Evolutionary conservation across 352 stramenopile genomes (phyloP), one percentile per base, ranked within the genome.

Genomic region (Blastocystis sp.): DNA sequence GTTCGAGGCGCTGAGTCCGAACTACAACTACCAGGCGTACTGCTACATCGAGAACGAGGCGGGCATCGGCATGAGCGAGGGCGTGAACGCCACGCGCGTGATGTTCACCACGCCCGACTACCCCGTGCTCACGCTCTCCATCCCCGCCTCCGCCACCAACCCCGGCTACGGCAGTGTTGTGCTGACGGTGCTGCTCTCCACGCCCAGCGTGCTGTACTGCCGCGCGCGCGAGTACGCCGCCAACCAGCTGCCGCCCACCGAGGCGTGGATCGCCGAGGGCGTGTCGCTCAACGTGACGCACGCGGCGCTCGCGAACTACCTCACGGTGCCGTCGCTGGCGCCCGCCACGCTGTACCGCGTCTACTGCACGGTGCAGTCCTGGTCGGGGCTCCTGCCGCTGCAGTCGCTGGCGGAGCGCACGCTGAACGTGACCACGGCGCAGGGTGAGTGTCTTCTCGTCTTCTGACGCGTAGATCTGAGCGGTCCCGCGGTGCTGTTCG

Each of bases 11-110:
- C 51, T 85, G 50, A 29, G 51, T 3, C 51, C 74, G 24, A 21
- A 85, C 31, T 85, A 85, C 41, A 29, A 16, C 61, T 85, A 85
- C 35, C 33, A 29, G 35, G 74, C 60, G 21, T 85, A 85, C 61
- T 85, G 74, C 51, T 85, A 85, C 51, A 69, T 59, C 0, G 74
- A 85, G 60, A 85, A 33, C 33, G 55, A 26, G 4, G 51, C 26
- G 21, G 50, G 50, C 16, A 9, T 85, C 3, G 50, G 26, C 16
- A 51, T 69, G 61, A 16, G 12, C 26, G 45, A 69, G n/a, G 6
- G 13, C 19, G 51, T 69, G 26, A 21, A 10, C 50, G 4, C 13
- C 21, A 85, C 74, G 29, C 29, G 74, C 37, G 60, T 62, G 41
- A 67, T 39, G 2, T 85, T 85, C 37, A 51, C 35, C 31, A 67